Conservation (phyloP, 305 asterid species). For the Fraxinus baroniana region DNA sequence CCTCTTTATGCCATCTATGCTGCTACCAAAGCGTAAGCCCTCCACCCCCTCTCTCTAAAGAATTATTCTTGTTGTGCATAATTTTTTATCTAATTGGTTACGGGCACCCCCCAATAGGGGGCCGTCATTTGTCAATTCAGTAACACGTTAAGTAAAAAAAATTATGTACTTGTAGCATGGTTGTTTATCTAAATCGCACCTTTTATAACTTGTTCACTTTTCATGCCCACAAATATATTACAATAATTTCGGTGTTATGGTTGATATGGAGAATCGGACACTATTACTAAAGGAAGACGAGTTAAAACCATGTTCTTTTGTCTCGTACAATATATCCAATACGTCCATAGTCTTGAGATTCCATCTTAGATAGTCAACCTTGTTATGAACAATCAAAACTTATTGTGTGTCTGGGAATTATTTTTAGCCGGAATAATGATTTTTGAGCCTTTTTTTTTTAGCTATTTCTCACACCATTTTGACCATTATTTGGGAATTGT, state of each 20-base stretch:
- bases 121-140: too few species aligned
- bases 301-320: background rate
- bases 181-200: background rate
- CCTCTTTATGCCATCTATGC: slow-evolving; percentile 85
- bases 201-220: background rate
- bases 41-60: background rate
- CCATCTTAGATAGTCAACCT: background rate
- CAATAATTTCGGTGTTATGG: background rate
- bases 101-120: too few species aligned
- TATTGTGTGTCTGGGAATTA: too few species aligned
- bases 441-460: too few species aligned
- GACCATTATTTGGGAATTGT: too few species aligned
- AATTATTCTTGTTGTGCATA: too few species aligned
- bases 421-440: too few species aligned
- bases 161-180: too few species aligned
- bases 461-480: too few species aligned
- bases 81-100: too few species aligned
- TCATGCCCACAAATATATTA: background rate
- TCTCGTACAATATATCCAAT: too few species aligned
- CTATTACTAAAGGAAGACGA: background rate
- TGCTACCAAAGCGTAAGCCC: slow-evolving; percentile 81
- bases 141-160: too few species aligned
- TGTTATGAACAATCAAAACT: background rate
- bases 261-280: background rate
- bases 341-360: background rate